Conservation (phyloP, 2,329 filamentous ascomycete genomes). For the Exophiala xenobiotica region DNA sequence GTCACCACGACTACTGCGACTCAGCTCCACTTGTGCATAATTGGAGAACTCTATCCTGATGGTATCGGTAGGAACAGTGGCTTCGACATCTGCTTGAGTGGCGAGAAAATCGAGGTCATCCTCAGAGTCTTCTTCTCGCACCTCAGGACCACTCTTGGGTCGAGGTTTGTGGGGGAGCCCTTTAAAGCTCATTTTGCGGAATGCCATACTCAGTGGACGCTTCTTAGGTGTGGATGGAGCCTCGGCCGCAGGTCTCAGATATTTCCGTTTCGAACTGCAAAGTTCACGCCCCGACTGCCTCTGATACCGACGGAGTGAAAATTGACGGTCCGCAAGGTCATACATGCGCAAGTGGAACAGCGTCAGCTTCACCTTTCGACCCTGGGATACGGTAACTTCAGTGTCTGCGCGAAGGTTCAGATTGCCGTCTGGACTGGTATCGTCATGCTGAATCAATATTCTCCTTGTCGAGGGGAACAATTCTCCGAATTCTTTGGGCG, state of each 20-base stretch:
- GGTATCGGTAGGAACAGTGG: constrained; percentile 61
- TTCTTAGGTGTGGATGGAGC: constrained; percentile 36
- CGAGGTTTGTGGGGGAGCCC: constrained; percentile 51
- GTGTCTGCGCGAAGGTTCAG: constrained; percentile 94
- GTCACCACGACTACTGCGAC: constrained; percentile 57
- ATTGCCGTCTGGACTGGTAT: constrained; percentile 86
- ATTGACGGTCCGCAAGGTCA: constrained; percentile 79
- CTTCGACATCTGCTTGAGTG: constrained; percentile 24
- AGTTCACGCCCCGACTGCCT: constrained; percentile 91
- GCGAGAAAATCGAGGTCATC: constrained; percentile 23
- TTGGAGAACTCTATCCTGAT: constrained; percentile 95
- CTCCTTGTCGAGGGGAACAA: constrained; percentile 84
- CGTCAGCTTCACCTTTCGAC: constrained; percentile 63
- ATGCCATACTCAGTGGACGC: constrained; percentile 60
- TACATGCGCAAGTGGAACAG: constrained; percentile 96
- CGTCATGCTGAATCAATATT: constrained; percentile 82
- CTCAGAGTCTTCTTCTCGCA: constrained; percentile 41
- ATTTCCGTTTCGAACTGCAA: constrained; percentile 76
- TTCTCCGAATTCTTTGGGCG: constrained; percentile 75
- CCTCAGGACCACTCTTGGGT: constrained; percentile 60
- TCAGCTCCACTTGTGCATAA: constrained; percentile 87
- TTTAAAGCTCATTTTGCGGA: constrained; percentile 57
- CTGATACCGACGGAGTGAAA: constrained; percentile 87
- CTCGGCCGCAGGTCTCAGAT: constrained; percentile 46
- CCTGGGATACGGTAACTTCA: constrained; percentile 58